phyloP scores from a whole-genome alignment of 805 yeast genomes.

The Komagataella kurtzmanii region DNA sequence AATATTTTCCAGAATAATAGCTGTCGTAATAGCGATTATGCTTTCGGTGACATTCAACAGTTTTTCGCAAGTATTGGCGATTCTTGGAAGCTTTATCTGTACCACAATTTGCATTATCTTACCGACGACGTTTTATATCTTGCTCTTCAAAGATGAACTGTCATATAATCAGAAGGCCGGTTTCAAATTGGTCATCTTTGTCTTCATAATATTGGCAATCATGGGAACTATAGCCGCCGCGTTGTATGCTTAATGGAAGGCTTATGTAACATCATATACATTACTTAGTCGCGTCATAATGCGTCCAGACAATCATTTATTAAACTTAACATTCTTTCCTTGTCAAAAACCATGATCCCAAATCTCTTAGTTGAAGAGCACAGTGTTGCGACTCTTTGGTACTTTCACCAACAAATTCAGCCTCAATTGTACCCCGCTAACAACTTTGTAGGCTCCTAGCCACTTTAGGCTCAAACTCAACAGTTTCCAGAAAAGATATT shows the following conservation, averaged over 20 bases:
- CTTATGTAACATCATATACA: background rate
- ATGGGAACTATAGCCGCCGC: slow-evolving; percentile 49
- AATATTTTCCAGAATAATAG: slow-evolving; percentile 22
- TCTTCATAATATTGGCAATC: slow-evolving; percentile 35
- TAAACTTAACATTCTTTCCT: background rate
- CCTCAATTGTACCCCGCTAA: slow-evolving; percentile 3
- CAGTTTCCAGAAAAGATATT: slow-evolving; percentile 17
- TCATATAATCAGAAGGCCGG: slow-evolving; percentile 21
- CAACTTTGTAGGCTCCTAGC: slow-evolving; percentile 14
- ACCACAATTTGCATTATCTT: slow-evolving; percentile 68
- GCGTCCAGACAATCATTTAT: background rate
- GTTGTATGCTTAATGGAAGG: slow-evolving; percentile 4
- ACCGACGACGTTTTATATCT: slow-evolving; percentile 62
- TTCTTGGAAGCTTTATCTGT: slow-evolving; percentile 72
- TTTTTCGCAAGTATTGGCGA: slow-evolving; percentile 71
- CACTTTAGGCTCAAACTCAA: slow-evolving; percentile 14
- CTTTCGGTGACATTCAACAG: slow-evolving; percentile 59
- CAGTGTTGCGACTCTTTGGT: slow-evolving; percentile 17
- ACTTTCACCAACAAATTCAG: slow-evolving; percentile 3
- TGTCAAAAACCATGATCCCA: background rate
- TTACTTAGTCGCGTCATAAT: background rate
- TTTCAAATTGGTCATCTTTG: slow-evolving; percentile 27
- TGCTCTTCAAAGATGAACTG: slow-evolving; percentile 33
- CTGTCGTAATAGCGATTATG: slow-evolving; percentile 44
- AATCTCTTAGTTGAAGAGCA: slow-evolving; percentile 1